Percentiles rank a stretch among this genome's conserved stretches.
Conservation (phyloP, 345 rosid species). For the Pugionium cornutum region DNA sequence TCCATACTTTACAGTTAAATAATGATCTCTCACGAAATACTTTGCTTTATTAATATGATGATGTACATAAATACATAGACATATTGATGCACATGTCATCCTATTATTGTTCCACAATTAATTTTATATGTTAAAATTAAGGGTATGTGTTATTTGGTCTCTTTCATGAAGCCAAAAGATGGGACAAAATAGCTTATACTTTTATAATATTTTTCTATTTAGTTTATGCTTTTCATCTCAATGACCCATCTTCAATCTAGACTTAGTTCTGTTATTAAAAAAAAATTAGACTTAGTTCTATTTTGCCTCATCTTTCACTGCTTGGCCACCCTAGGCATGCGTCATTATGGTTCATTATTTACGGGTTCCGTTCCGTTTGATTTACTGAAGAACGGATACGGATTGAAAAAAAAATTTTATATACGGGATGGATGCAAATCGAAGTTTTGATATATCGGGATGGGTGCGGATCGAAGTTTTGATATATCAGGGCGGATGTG, state of each 20-base stretch:
- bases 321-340: slow-evolving; percentile 28
- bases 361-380: no score
- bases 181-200: slow-evolving; percentile 30
- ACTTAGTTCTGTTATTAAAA: slow-evolving; percentile 17
- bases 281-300: slow-evolving; percentile 28
- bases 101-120: slow-evolving; percentile 16
- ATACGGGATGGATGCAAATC: no score
- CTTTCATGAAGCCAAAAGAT: slow-evolving; percentile 41
- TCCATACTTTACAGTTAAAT: neutral
- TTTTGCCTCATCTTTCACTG: slow-evolving; percentile 24
- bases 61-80: neutral
- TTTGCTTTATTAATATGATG: slow-evolving; percentile 1
- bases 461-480: no score
- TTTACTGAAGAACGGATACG: no score
- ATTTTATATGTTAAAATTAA: slow-evolving; percentile 23
- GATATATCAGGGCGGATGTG: no score
- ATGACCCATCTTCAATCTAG: slow-evolving; percentile 31
- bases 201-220: neutral
- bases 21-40: slow-evolving; percentile 13
- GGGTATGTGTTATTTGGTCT: slow-evolving; percentile 34
- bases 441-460: no score
- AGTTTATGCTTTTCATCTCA: slow-evolving; percentile 16
- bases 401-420: no score
- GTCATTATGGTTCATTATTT: no score
- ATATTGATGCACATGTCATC: slow-evolving; percentile 26